Evolutionary conservation across 805 yeast species (phyloP), one percentile per base, ranked within the genome.

Genomic region (Hanseniaspora osmophila): DNA sequence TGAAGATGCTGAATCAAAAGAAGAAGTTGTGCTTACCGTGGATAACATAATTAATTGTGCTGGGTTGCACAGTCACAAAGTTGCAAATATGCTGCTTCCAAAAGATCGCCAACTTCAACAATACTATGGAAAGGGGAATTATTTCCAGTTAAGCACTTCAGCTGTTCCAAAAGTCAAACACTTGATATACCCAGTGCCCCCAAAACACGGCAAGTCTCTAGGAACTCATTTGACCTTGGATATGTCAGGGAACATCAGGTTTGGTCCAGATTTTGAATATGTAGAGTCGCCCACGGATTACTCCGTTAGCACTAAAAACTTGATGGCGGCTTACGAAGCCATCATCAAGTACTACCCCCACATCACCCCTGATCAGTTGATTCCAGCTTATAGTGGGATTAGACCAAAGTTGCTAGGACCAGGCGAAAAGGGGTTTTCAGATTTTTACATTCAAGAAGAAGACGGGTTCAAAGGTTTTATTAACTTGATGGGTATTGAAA

Each of bases 261-360:
- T 87, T 58, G 96, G 96, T 0, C 96, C 96, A 0, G 95, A 88
- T 58, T 61, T 85, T 37, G 92, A 86, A 59, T 86, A 94, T 84
- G 75, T 83, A 1, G 73, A 70, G 5, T 41, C 64, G 51, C 65
- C 68, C 11, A 49, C 50, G 6, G 76, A 77, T 54, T 73, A 75
- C 49, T 55, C 63, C 6, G 80, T 78, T 6, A 70, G 67, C 50
- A 60, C 59, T 1, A 44, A 54, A 1, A 80, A 80, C 48, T 56
- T 80, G 9, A 66, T 66, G 10, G 65, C 63, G 0, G 92, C 92
- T 0, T 69, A 62, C 47, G 60, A 66, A 30, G 84, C 80, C 9
- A 80, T 85, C 5, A 53, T 62, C 10, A 65, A 68, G 43, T 84
- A 85, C 58, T 72, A 80, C 47, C 88, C 94, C 1, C 65, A 61